These are phyloP conservation scores for Hypoxylon lienhwacheense DNA, from an alignment of 495 filamentous ascomycete species.

Conservation along the genomic window DNA sequence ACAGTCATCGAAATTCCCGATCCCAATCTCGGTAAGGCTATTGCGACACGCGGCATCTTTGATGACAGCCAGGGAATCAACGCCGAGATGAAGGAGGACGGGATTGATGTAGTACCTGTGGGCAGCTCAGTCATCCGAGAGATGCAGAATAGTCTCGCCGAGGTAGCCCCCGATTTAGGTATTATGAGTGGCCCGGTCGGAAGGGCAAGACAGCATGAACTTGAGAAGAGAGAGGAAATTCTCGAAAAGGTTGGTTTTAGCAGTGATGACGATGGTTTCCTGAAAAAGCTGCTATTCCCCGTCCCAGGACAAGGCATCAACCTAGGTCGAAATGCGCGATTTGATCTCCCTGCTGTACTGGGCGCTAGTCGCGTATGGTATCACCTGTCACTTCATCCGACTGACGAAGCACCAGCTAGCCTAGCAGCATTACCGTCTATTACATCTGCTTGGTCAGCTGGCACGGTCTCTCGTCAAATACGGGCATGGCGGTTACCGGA, in stretches of 20 bases:
- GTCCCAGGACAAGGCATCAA: slow-evolving; percentile 71
- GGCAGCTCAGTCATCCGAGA: slow-evolving; percentile 80
- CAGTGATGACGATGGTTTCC: slow-evolving; percentile 79
- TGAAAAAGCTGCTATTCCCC: slow-evolving; percentile 82
- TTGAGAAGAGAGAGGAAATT: slow-evolving; percentile 78
- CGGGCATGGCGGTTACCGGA: slow-evolving; percentile 91
- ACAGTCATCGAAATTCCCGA: slow-evolving; percentile 86
- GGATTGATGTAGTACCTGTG: slow-evolving; percentile 67
- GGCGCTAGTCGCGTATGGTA: slow-evolving; percentile 91
- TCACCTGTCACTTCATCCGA: slow-evolving; percentile 88
- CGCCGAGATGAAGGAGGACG: slow-evolving; percentile 94
- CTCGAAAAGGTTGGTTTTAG: slow-evolving; percentile 83
- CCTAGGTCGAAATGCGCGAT: slow-evolving; percentile 70
- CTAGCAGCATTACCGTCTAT: slow-evolving; percentile 63
- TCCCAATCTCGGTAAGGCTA: slow-evolving; percentile 77
- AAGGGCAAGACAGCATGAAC: slow-evolving; percentile 73
- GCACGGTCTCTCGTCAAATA: slow-evolving; percentile 86
- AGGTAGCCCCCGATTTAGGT: slow-evolving; percentile 80
- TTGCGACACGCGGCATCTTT: slow-evolving; percentile 84
- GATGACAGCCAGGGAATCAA: slow-evolving; percentile 93
- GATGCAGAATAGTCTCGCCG: slow-evolving; percentile 77
- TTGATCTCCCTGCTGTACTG: slow-evolving; percentile 69
- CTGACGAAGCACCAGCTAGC: slow-evolving; percentile 76
- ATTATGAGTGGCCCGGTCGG: slow-evolving; percentile 65
- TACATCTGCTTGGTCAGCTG: slow-evolving; percentile 83